Percentiles rank a stretch among this genome's conserved stretches.
Evolutionary conservation across 2,329 filamentous ascomycete species (phyloP).

Genomic region (Chaetomium globosum): DNA sequence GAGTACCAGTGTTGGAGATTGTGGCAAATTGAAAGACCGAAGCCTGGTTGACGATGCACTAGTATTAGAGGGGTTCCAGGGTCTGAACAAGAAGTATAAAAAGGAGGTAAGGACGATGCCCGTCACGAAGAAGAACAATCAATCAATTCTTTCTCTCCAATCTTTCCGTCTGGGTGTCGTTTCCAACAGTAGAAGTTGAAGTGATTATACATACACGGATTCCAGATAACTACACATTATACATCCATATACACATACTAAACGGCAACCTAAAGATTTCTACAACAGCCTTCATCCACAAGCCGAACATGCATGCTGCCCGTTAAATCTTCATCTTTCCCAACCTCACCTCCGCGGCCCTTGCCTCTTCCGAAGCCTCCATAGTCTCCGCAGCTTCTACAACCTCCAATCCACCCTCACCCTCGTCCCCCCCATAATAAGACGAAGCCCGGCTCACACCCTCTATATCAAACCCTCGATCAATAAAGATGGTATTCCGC

Average conservation of each 20-base stretch:
- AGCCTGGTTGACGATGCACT: too few relatives aligned
- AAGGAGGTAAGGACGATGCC: too few relatives aligned
- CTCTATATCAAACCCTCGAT: conserved; percentile 21
- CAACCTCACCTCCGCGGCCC: background rate
- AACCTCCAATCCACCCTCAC: background rate
- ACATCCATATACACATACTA: background rate
- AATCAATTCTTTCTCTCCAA: too few relatives aligned
- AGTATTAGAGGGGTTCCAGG: too few relatives aligned
- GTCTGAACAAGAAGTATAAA: too few relatives aligned
- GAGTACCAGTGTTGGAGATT: too few relatives aligned
- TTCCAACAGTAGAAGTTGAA: background rate
- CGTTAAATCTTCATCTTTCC: background rate
- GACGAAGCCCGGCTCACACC: conserved; percentile 14
- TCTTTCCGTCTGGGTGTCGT: too few relatives aligned
- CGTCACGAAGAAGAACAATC: too few relatives aligned
- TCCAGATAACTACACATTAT: background rate
- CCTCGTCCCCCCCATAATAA: conserved; percentile 12
- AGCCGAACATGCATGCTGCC: background rate
- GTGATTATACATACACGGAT: background rate
- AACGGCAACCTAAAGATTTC: background rate
- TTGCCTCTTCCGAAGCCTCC: background rate
- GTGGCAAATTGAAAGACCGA: too few relatives aligned
- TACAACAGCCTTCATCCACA: background rate
- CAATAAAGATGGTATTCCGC: conserved; percentile 27
- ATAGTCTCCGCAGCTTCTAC: background rate